Base-by-base conservation (phyloP, 352 stramenopile genomes). In the Pythium aphanidermatum region DNA sequence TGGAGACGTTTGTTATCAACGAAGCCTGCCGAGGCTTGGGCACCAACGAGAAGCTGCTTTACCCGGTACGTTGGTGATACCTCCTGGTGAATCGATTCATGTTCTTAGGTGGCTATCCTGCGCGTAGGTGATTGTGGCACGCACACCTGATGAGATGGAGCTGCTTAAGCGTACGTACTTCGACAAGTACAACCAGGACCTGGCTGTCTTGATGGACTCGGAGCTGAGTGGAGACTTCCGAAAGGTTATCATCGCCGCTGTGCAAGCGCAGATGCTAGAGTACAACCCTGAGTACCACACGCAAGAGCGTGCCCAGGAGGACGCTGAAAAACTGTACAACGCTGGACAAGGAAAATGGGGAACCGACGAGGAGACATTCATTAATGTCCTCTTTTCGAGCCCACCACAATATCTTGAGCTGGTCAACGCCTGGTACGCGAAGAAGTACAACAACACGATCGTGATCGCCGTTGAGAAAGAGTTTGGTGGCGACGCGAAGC, bases 141-240 rank as follows among this genome's bases (percentile, higher is more conserved):
- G 78, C 57, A 82, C 71, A 14, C 80, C 82, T 38, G 66, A 84
- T 24, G 79, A 91, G 54, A 54, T 91, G 26, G 65, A 66, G 24
- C 72, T 88, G 61, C 64, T 91, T 35, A 83, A 83, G 58, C 70
- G 67, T 45, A 83, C 73, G 38, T 88, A 83, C 58, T 85, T 78
- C 46, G 71, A 85, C 42, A 77, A 80, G 55, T 86, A 79, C 56
- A 80, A 83, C 45, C 62, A 83, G 48, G 78, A 91, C 42, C 58
- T 88, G 44, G 68, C 61, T 14, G 75, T 74, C 49, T 56, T 79
- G 20, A 74, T 88, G 66, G 55, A 68, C 35, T 74, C 68, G 16
- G 74, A 86, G 46, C 60, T 86, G 8, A 71, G 65, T 30, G 78
- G 78, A 17, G 75, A 91, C 61, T 81, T 83, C 51, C 72, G 67